phyloP scores from a whole-genome alignment of 2,329 filamentous ascomycete genomes.

The Sclerotinia glacialis region DNA sequence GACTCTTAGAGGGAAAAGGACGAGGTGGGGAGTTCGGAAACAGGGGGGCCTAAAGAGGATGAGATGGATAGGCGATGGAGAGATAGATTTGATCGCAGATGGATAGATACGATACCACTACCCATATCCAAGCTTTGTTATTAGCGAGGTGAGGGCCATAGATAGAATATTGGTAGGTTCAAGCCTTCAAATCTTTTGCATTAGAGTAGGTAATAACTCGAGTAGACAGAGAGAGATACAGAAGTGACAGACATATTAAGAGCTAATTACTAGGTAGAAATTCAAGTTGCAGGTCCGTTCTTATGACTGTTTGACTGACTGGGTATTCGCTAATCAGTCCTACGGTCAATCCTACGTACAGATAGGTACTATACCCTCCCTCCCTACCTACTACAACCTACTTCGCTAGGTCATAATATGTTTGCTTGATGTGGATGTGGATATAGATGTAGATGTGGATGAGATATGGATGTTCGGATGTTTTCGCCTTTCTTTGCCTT shows the following conservation, averaged over 20 bases:
- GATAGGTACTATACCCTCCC: too few relatives aligned
- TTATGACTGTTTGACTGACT: not conserved
- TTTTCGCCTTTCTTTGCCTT: constrained; percentile 11
- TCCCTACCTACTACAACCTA: too few relatives aligned
- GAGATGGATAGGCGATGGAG: too few relatives aligned
- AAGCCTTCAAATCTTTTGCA: not conserved
- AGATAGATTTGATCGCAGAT: not conserved
- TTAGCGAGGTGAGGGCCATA: not conserved
- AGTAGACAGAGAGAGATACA: too few relatives aligned
- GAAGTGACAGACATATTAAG: not conserved
- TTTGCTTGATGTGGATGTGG: too few relatives aligned
- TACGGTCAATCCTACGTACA: too few relatives aligned
- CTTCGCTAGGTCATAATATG: too few relatives aligned
- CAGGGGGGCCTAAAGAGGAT: not conserved
- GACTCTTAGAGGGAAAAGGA: not conserved
- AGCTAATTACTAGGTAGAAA: not conserved
- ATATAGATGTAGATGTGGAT: too few relatives aligned
- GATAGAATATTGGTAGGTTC: too few relatives aligned
- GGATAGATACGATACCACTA: not conserved
- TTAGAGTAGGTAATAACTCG: not conserved
- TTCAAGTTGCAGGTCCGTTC: constrained; percentile 6
- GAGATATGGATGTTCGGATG: not conserved
- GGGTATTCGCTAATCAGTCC: too few relatives aligned
- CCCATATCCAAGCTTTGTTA: too few relatives aligned
- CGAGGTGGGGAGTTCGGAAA: constrained; percentile 1